Conservation (phyloP, 2,329 filamentous ascomycete genomes). For the Westerdykella aurantiaca region DNA sequence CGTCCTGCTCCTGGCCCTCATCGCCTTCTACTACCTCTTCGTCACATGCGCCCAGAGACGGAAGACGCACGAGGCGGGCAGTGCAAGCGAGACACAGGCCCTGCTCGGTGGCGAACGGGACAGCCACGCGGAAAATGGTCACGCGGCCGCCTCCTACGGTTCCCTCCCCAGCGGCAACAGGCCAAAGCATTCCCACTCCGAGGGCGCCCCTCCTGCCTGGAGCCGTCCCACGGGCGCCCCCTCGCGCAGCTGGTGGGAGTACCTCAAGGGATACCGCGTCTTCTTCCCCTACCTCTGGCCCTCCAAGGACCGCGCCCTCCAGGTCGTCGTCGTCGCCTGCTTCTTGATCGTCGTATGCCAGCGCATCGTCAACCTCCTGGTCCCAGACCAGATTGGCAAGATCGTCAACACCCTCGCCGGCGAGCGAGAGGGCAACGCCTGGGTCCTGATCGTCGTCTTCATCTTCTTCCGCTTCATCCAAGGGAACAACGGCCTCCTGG, state of each 20-base stretch:
- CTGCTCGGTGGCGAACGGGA: constrained; percentile 50
- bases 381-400: constrained; percentile 72
- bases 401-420: constrained; percentile 71
- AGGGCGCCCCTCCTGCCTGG: constrained; percentile 69
- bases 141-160: constrained; percentile 52
- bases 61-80: constrained; percentile 18
- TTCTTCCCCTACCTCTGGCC: constrained; percentile 99
- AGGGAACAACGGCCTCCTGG: constrained; percentile 80
- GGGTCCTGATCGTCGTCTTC: constrained; percentile 68
- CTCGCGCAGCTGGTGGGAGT: constrained; percentile 92
- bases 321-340: constrained; percentile 75
- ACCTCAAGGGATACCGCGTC: constrained; percentile 81
- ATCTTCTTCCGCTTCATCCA: constrained; percentile 76
- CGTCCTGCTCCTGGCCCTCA: constrained; percentile 56
- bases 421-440: constrained; percentile 60
- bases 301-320: constrained; percentile 66
- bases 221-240: constrained; percentile 83
- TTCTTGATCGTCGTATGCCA: constrained; percentile 75
- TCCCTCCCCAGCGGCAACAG: constrained; percentile 36
- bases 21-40: constrained; percentile 55
- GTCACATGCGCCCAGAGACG: constrained; percentile 34
- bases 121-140: constrained; percentile 40
- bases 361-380: constrained; percentile 76
- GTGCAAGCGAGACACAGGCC: constrained; percentile 55
- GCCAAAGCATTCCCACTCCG: constrained; percentile 40